Evolutionary conservation across 1,284 basidiomycete genomes (phyloP).

Genomic region (Ustilago curta): DNA sequence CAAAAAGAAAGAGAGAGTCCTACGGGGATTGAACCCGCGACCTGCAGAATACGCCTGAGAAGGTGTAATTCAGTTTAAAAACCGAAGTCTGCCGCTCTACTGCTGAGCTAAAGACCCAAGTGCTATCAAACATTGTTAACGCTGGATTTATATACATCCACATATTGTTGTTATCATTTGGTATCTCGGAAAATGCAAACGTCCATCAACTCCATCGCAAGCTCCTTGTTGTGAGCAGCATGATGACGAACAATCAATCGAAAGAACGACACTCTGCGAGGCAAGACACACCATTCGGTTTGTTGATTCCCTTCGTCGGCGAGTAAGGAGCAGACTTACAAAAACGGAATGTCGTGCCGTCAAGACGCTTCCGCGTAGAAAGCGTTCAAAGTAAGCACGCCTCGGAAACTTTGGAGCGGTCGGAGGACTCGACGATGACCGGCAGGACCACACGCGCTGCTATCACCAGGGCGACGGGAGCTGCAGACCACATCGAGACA

Average conservation of each 20-base stretch:
- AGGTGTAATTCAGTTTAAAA: constrained; percentile 12
- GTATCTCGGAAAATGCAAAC: not conserved
- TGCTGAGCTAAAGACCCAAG: constrained; percentile 55
- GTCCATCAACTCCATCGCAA: not conserved
- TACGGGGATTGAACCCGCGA: constrained; percentile 59
- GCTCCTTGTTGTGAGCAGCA: not conserved
- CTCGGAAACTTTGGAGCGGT: not conserved
- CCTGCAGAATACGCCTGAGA: constrained; percentile 42
- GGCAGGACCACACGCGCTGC: constrained; percentile 11
- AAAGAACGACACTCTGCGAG: too few relatives aligned
- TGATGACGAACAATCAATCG: not conserved
- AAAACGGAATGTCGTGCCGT: not conserved
- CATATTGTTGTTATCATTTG: too few relatives aligned
- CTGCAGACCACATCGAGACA: not conserved
- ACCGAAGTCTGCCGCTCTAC: constrained; percentile 60
- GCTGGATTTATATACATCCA: not conserved
- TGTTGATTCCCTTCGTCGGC: not conserved
- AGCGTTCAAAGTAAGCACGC: not conserved
- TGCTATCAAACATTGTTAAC: not conserved
- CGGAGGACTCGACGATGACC: not conserved
- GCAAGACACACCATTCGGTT: not conserved
- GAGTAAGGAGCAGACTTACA: not conserved
- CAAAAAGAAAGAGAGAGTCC: constrained; percentile 44
- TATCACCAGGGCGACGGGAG: constrained; percentile 13
- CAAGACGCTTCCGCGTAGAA: not conserved